These are phyloP conservation scores for Madurella fahalii DNA, from an alignment of 2,329 filamentous ascomycete genomes.

Conservation along the genomic window DNA sequence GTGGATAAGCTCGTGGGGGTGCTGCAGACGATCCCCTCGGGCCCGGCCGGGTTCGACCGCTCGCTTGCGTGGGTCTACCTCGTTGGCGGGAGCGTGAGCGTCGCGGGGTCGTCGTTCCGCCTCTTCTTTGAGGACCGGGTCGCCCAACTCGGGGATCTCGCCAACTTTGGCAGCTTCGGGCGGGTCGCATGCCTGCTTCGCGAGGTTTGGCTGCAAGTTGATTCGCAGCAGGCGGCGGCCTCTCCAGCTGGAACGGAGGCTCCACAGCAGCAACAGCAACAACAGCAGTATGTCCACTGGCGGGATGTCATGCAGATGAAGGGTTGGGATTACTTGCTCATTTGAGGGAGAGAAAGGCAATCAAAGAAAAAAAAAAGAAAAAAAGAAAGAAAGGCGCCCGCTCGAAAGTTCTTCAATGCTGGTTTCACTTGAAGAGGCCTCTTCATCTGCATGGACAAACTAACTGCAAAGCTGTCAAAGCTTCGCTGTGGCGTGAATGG, in stretches of 20 bases:
- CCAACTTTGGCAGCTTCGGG: slow-evolving; percentile 79
- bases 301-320: slow-evolving; percentile 88
- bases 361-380: too few species aligned
- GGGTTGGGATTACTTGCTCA: slow-evolving; percentile 88
- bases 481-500: slow-evolving; percentile 21
- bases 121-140: slow-evolving; percentile 72
- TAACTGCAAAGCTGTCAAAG: neutral
- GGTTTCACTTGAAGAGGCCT: slow-evolving; percentile 21
- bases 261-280: slow-evolving; percentile 33
- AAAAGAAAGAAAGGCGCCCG: neutral
- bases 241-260: slow-evolving; percentile 24
- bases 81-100: slow-evolving; percentile 75
- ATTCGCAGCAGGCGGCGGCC: slow-evolving; percentile 31
- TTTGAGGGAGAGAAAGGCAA: slow-evolving; percentile 49
- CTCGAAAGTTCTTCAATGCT: slow-evolving; percentile 9
- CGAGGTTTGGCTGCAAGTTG: slow-evolving; percentile 82
- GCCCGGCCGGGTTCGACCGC: slow-evolving; percentile 79
- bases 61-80: slow-evolving; percentile 92
- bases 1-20: slow-evolving; percentile 73
- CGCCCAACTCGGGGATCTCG: slow-evolving; percentile 69
- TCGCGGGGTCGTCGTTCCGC: slow-evolving; percentile 70
- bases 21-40: slow-evolving; percentile 77
- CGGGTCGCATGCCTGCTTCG: slow-evolving; percentile 72
- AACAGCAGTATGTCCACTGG: slow-evolving; percentile 73
- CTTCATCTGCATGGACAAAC: slow-evolving; percentile 23